Conservation (phyloP, 352 stramenopile genomes). For the Phytophthora brassicae region DNA sequence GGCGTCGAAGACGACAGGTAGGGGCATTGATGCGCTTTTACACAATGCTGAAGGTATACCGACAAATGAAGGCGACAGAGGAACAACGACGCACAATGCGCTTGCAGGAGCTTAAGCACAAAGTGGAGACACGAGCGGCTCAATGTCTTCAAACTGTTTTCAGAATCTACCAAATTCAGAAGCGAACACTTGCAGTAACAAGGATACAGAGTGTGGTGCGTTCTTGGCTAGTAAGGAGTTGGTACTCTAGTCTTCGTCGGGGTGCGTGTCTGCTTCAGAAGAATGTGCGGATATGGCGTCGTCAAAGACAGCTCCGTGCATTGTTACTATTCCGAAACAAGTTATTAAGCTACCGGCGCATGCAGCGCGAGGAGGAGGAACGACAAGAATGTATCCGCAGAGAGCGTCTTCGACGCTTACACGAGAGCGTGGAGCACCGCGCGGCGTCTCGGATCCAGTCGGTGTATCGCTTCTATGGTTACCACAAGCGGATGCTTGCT, state of each 20-base stretch:
- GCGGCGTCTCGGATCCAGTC: constrained; percentile 37
- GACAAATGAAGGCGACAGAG: constrained; percentile 32
- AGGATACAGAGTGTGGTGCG: constrained; percentile 38
- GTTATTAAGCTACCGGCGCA: constrained; percentile 33
- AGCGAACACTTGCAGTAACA: constrained; percentile 29
- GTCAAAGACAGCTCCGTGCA: constrained; percentile 32
- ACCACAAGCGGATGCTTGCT: constrained; percentile 26
- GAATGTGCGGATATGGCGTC: constrained; percentile 45
- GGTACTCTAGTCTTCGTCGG: constrained; percentile 15
- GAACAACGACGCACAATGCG: constrained; percentile 18
- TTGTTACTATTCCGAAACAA: constrained; percentile 36
- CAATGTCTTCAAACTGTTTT: constrained; percentile 21
- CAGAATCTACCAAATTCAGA: constrained; percentile 20
- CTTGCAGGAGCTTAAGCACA: constrained; percentile 17
- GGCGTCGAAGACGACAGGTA: constrained; percentile 39
- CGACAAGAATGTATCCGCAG: constrained; percentile 28
- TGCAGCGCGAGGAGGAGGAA: constrained; percentile 34
- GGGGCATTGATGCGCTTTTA: constrained; percentile 38
- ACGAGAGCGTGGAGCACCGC: constrained; percentile 30
- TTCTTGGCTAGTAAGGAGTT: constrained; percentile 14
- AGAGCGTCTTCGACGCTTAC: constrained; percentile 24
- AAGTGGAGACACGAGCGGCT: constrained; percentile 25
- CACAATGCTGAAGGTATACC: constrained; percentile 40
- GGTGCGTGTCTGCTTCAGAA: constrained; percentile 35
- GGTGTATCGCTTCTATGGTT: constrained; percentile 24